Percentiles rank a stretch among this genome's conserved stretches.
Conservation (phyloP, 2,329 filamentous ascomycete genomes). For the Aspergillus carbonarius region DNA sequence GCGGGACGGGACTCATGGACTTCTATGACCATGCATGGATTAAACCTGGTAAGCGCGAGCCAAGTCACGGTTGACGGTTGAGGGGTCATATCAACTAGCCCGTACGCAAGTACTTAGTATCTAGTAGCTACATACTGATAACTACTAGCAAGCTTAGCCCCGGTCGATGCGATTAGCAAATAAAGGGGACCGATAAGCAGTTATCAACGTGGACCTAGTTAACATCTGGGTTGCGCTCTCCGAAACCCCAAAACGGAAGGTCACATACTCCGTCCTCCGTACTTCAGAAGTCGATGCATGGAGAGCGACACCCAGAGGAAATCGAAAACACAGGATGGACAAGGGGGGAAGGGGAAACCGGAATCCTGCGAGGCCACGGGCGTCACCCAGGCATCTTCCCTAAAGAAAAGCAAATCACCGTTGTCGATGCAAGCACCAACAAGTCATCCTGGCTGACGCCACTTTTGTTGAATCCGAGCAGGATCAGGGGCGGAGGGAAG, state of each 20-base stretch:
- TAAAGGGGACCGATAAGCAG: background rate
- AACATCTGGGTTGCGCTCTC: background rate
- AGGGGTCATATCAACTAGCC: background rate
- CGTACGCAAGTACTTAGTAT: no score
- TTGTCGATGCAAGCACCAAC: background rate
- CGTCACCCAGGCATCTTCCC: background rate
- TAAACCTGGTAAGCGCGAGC: background rate
- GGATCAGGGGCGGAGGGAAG: background rate
- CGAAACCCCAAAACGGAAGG: conserved; percentile 4
- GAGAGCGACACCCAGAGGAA: background rate
- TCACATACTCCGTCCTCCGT: no score
- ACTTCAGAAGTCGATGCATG: background rate
- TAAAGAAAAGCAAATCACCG: background rate
- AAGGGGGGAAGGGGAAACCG: background rate
- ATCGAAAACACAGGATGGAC: background rate
- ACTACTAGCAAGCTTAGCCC: background rate
- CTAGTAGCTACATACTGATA: background rate
- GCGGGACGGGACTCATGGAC: background rate
- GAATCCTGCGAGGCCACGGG: background rate
- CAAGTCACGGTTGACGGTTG: background rate
- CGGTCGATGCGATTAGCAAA: background rate
- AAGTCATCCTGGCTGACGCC: background rate
- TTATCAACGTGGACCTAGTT: background rate
- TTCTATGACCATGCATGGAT: background rate
- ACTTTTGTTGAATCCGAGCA: background rate